Evolutionary conservation across 495 filamentous ascomycete genomes (phyloP).

Genomic region (Daldinia loculata): DNA sequence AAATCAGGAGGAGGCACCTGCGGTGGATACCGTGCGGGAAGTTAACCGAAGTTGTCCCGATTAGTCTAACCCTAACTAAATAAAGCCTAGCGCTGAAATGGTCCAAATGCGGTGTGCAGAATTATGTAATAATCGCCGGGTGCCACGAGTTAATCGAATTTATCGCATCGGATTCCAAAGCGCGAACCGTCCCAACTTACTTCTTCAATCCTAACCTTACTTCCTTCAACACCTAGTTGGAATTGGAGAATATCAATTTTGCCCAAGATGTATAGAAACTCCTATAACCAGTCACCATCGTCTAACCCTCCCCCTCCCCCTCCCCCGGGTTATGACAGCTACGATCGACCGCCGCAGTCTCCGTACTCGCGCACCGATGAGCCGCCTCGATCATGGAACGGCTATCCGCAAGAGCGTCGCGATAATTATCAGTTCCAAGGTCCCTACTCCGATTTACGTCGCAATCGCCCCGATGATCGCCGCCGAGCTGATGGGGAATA

Average conservation of each 20-base stretch:
- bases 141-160: background rate
- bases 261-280: conserved; percentile 37
- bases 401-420: conserved; percentile 27
- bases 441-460: conserved; percentile 35
- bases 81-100: background rate
- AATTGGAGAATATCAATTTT: background rate
- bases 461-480: conserved; percentile 16
- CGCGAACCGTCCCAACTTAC: background rate
- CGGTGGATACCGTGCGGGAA: background rate
- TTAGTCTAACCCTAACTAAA: background rate
- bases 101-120: background rate
- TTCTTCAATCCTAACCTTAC: background rate
- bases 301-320: conserved; percentile 30
- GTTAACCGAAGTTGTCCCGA: background rate
- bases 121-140: background rate
- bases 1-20: background rate
- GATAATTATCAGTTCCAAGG: conserved; percentile 34
- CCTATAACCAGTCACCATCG: conserved; percentile 23
- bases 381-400: conserved; percentile 33
- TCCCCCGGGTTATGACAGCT: conserved; percentile 13
- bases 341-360: conserved; percentile 28
- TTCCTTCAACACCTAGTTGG: background rate
- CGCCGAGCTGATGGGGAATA: conserved; percentile 24
- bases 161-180: background rate
- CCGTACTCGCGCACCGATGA: conserved; percentile 25